Conservation (phyloP, 176 grass and related monocot species). For the Paspalum vaginatum region DNA sequence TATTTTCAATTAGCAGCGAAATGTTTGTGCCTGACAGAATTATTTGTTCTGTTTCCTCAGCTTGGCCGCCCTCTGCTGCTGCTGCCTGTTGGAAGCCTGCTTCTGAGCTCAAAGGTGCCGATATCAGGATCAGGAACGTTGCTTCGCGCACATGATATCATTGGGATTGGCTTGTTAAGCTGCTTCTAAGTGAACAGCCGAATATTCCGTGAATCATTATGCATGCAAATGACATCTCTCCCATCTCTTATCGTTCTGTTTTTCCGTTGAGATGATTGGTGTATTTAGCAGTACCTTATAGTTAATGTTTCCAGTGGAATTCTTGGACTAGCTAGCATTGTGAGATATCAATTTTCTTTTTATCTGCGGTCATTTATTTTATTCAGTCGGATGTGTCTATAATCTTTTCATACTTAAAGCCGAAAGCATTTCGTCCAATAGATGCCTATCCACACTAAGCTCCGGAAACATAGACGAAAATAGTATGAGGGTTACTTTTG, state of each 20-base stretch:
- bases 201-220: background rate
- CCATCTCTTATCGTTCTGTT: background rate
- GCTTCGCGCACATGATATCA: background rate
- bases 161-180: conserved; percentile 9
- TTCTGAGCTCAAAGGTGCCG: conserved; percentile 32
- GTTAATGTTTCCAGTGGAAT: conserved; percentile 19
- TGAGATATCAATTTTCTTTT: background rate
- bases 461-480: too few relatives aligned
- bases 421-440: too few relatives aligned
- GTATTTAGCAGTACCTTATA: background rate
- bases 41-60: conserved; percentile 39
- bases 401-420: background rate
- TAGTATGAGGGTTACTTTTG: too few relatives aligned
- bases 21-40: background rate
- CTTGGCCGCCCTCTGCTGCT: conserved; percentile 62
- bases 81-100: conserved; percentile 61
- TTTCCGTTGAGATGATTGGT: conserved; percentile 30
- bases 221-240: background rate
- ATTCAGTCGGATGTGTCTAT: background rate
- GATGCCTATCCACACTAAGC: too few relatives aligned
- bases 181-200: background rate
- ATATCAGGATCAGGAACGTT: background rate
- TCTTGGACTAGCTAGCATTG: conserved; percentile 1
- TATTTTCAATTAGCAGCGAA: background rate
- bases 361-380: background rate